Evolutionary conservation across 2,329 filamentous ascomycete genomes (phyloP).

Genomic region (Fusarium marasasianum): DNA sequence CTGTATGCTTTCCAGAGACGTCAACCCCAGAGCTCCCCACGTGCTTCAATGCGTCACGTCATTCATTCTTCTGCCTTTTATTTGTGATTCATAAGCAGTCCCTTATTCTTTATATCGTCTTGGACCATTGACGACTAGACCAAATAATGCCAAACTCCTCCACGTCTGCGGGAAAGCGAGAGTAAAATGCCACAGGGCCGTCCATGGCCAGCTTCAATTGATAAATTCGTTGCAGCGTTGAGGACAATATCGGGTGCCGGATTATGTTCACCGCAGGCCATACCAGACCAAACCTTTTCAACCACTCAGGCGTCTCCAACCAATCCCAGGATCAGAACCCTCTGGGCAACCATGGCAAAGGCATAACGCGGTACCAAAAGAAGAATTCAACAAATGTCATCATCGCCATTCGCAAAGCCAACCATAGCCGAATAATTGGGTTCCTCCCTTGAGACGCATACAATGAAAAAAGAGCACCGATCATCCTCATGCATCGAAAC

Average conservation of each 20-base stretch:
- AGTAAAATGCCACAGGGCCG: conserved; percentile 40
- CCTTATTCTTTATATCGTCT: conserved; percentile 37
- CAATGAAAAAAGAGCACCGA: conserved; percentile 54
- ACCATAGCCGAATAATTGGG: conserved; percentile 40
- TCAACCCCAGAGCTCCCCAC: conserved; percentile 7
- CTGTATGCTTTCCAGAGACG: conserved; percentile 20
- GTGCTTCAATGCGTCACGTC: conserved; percentile 25
- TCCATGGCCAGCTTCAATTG: conserved; percentile 43
- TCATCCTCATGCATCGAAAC: conserved; percentile 61
- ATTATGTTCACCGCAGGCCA: conserved; percentile 31
- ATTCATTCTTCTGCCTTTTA: conserved; percentile 32
- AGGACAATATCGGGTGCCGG: conserved; percentile 37
- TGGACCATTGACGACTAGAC: conserved; percentile 34
- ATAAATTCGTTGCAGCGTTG: conserved; percentile 41
- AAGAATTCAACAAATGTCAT: conserved; percentile 36
- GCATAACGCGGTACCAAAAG: conserved; percentile 38
- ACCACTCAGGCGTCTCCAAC: conserved; percentile 36
- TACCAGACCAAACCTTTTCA: conserved; percentile 35
- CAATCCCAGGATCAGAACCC: conserved; percentile 30
- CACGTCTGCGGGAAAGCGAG: conserved; percentile 39
- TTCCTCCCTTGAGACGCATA: conserved; percentile 44
- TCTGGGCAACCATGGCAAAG: conserved; percentile 36
- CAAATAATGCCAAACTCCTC: conserved; percentile 34
- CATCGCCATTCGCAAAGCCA: conserved; percentile 39
- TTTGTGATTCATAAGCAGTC: conserved; percentile 31